Base-by-base conservation (phyloP, 2,329 filamentous ascomycete genomes). In the Beauveria medogensis region DNA sequence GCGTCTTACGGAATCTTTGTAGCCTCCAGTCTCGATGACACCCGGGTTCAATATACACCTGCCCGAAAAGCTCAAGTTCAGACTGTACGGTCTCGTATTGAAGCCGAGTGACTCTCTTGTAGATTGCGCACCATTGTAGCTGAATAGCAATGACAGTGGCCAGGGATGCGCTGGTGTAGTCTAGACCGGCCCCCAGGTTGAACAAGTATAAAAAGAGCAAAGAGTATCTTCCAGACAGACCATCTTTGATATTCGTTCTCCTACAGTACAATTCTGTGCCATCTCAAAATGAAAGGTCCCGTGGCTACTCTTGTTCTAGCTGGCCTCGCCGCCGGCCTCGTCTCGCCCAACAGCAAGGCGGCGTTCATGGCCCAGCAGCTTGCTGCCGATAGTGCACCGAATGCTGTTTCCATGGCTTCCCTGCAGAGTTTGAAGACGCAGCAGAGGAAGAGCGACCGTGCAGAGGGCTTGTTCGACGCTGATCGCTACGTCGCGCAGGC, bases 401-500 rank as follows among this genome's bases (percentile, higher is more conserved):
- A 60, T n/a, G 51, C 59, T 18, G 51, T 60, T 14, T 55, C 59
- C 34, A 60, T 60, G 59, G 30, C 51, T 18, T 12, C 22, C 1
- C 0, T 60, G 28, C 46, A 47, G 43, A 6, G 20, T 18, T 12
- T 40, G 4, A 60, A 60, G 51, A 30, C 28, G 6, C 14, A 47
- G 16, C 43, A 60, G 30, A 22, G 43, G 9, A 34, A 55, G 7
- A 18, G 16, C 9, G 44, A 60, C 22, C 30, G 44, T 12, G 51
- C 18, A 1, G 37, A n/a, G 14, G 64, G 64, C 22, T 30, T 56
- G 9, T 66, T 58, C 37, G 63, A 62, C 28, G 10, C 55, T 16
- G 55, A 62, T n/a, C 60, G 62, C 12, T 67, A 67, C 34, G 44
- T 60, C 16, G 51, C 53, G 2, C 61, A 63, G 44, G 34, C 14